Conservation (phyloP, 140 eudicot species). For the Flaveria floridana region DNA sequence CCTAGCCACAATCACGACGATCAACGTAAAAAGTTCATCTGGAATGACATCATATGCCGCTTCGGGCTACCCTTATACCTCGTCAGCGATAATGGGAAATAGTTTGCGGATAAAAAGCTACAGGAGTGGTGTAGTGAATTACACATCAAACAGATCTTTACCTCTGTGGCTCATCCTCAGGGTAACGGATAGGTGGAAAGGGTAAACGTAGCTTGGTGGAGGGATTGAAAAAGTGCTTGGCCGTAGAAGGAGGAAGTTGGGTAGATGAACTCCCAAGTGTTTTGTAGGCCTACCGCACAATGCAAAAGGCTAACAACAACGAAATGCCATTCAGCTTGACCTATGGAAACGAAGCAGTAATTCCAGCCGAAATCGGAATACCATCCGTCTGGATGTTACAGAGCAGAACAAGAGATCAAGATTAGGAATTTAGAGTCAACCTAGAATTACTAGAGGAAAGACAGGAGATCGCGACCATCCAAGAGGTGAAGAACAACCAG, state of each 20-base stretch:
- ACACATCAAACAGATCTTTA: neutral
- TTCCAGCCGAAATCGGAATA: neutral
- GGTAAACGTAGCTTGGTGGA: no score
- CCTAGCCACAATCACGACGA: neutral
- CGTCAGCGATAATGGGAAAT: no score
- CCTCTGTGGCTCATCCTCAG: neutral
- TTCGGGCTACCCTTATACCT: no score
- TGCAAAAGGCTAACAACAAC: neutral
- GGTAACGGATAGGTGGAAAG: neutral
- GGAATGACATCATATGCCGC: neutral
- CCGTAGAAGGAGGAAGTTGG: neutral
- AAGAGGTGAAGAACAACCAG: no score
- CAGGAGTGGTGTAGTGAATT: neutral
- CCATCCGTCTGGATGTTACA: neutral
- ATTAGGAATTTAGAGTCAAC: no score
- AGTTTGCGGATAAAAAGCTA: no score
- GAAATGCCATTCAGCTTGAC: neutral
- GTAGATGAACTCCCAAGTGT: neutral
- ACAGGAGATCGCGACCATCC: no score
- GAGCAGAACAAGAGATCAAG: no score
- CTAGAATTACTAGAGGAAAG: no score
- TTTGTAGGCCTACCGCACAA: no score
- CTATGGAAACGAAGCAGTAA: neutral
- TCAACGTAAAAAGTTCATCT: neutral
- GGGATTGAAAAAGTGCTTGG: no score